Evolutionary conservation across 805 yeast genomes (phyloP).

Genomic region (Cyberlindnera nakhonratchasimensis): DNA sequence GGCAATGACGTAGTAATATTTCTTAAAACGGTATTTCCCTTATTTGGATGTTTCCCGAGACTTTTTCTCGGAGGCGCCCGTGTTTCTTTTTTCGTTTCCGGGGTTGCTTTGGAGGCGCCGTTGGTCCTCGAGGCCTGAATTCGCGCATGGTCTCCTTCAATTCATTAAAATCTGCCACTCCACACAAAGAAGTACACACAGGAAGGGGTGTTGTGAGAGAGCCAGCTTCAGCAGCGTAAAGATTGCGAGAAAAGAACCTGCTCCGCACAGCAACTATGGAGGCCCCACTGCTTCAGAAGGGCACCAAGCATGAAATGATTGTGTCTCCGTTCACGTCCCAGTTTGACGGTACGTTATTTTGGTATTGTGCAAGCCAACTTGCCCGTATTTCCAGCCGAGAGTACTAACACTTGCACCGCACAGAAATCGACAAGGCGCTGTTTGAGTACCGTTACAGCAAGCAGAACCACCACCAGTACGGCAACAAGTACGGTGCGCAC

Average conservation of each 20-base stretch:
- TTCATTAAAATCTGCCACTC: conserved; percentile 6
- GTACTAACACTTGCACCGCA: conserved; percentile 11
- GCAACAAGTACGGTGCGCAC: conserved; percentile 6
- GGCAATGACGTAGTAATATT: not conserved
- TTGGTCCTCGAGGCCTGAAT: not conserved
- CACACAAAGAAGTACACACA: conserved; percentile 1
- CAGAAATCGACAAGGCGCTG: conserved; percentile 26
- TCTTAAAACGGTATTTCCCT: not conserved
- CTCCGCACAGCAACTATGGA: conserved; percentile 4
- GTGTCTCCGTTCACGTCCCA: conserved; percentile 17
- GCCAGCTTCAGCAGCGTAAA: not conserved
- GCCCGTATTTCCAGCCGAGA: not conserved
- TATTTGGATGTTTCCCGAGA: conserved; percentile 1
- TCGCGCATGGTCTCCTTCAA: conserved; percentile 6
- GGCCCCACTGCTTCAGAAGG: conserved; percentile 3
- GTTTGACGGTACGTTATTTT: conserved; percentile 17
- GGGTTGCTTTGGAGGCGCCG: conserved; percentile 11
- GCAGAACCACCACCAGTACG: conserved; percentile 11
- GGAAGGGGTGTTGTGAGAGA: not conserved
- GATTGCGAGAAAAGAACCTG: not conserved
- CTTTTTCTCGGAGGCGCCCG: not conserved
- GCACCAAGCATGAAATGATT: conserved; percentile 13
- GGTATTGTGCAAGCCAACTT: not conserved
- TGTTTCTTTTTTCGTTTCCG: conserved; percentile 1
- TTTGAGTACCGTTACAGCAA: conserved; percentile 25